phyloP scores from a whole-genome alignment of 2,329 filamentous ascomycete genomes.

The Fusarium siculi region DNA sequence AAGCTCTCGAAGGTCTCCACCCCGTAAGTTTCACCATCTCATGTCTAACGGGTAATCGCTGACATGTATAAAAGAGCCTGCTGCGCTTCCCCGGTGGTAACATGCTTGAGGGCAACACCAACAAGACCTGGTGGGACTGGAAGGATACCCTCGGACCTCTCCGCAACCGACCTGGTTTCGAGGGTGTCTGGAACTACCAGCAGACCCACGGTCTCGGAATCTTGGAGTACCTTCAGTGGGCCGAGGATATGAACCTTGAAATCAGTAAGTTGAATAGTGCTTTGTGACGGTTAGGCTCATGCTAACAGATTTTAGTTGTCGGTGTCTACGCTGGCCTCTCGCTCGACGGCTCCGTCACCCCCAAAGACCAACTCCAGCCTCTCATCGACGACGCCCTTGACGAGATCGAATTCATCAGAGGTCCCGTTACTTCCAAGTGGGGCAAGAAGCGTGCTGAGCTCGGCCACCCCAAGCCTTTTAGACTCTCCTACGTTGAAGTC shows the following conservation, averaged over 20 bases:
- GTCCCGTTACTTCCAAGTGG: conserved; percentile 63
- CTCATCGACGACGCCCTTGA: conserved; percentile 70
- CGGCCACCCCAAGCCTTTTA: conserved; percentile 71
- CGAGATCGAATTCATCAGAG: conserved; percentile 71
- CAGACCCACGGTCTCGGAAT: conserved; percentile 72
- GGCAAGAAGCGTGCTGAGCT: conserved; percentile 67
- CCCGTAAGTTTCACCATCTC: conserved; percentile 50
- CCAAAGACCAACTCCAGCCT: conserved; percentile 62
- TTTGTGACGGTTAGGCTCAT: accelerated
- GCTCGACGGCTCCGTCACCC: conserved; percentile 62
- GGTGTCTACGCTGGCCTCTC: conserved; percentile 68
- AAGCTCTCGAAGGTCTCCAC: conserved; percentile 62
- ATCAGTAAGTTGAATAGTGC: conserved; percentile 46
- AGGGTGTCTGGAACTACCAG: conserved; percentile 68
- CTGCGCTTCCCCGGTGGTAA: conserved; percentile 74
- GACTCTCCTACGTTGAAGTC: conserved; percentile 70
- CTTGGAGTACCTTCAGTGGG: conserved; percentile 70
- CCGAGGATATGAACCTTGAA: conserved; percentile 68
- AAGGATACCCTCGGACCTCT: conserved; percentile 65
- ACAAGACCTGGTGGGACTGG: conserved; percentile 61
- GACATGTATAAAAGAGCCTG: conserved; percentile 53
- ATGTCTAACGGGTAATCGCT: neutral
- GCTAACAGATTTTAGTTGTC: conserved; percentile 52
- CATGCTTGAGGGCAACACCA: conserved; percentile 63
- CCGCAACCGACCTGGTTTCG: conserved; percentile 64